Conservation (phyloP, 176 grass and related monocot genomes). For the Musa schizocarpa region DNA sequence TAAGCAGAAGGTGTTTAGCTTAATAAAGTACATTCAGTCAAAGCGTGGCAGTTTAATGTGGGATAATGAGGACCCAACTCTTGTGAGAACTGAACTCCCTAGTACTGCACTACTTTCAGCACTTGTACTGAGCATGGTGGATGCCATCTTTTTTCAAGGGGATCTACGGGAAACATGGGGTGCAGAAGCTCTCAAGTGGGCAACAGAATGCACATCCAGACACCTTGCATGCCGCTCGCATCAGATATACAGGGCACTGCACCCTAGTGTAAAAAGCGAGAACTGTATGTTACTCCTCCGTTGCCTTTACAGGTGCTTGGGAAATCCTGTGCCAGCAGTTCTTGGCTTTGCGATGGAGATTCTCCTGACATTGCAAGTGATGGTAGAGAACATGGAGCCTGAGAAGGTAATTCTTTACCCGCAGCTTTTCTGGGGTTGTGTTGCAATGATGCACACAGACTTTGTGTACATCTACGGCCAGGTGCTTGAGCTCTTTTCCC, state of each 20-base stretch:
- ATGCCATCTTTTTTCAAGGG: conserved; percentile 95
- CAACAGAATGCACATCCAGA: conserved; percentile 89
- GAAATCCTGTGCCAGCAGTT: conserved; percentile 74
- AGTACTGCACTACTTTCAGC: conserved; percentile 78
- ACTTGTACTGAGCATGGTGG: conserved; percentile 95
- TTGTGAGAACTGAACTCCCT: conserved; percentile 64
- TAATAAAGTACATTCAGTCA: conserved; percentile 93
- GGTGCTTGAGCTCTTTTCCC: conserved; percentile 75
- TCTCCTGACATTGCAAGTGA: conserved; percentile 79
- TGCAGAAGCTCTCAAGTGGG: conserved; percentile 94
- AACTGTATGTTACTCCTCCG: conserved; percentile 83
- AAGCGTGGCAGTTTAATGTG: conserved; percentile 98
- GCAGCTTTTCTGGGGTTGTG: conserved; percentile 97
- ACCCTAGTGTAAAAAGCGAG: conserved; percentile 82
- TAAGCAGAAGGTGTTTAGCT: conserved; percentile 83
- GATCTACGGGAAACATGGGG: conserved; percentile 98
- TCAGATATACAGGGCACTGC: conserved; percentile 93
- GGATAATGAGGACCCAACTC: conserved; percentile 92
- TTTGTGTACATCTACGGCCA: conserved; percentile 93
- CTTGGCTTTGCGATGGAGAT: conserved; percentile 97
- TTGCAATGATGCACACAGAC: conserved; percentile 93
- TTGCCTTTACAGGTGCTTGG: conserved; percentile 89
- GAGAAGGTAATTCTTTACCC: conserved; percentile 99
- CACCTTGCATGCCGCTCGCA: conserved; percentile 88
- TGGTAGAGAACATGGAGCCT: conserved; percentile 96